These are phyloP conservation scores for Prunus mongolica DNA, from an alignment of 306 rosid genomes.

Conservation along the genomic window DNA sequence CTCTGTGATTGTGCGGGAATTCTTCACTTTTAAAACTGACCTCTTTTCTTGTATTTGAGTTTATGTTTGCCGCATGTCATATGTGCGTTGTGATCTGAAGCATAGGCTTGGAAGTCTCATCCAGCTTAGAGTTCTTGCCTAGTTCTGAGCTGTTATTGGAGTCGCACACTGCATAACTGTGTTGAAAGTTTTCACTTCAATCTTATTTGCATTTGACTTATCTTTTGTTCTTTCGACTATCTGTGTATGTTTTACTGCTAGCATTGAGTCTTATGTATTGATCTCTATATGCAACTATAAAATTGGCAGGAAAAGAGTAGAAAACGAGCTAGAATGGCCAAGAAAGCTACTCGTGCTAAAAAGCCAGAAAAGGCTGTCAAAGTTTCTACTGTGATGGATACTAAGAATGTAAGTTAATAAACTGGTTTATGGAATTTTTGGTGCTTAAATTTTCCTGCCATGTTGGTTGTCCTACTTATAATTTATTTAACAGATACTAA, in stretches of 20 bases:
- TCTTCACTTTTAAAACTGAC: neutral
- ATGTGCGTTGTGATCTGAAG: neutral
- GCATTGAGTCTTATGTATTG: neutral
- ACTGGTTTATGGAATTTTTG: neutral
- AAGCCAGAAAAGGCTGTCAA: neutral
- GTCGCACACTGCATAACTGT: neutral
- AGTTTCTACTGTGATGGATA: neutral
- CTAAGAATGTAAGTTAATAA: neutral
- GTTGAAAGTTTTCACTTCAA: neutral
- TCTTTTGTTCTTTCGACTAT: neutral
- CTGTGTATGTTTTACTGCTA: neutral
- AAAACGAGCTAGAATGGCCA: conserved; percentile 8
- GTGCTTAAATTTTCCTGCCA: neutral
- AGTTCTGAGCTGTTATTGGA: neutral
- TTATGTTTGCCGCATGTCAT: neutral
- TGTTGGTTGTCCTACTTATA: neutral
- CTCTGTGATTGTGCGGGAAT: neutral
- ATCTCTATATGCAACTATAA: neutral
- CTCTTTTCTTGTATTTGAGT: neutral
- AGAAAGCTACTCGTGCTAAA: conserved; percentile 1
- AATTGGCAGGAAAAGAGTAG: conserved; percentile 14
- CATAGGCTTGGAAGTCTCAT: neutral
- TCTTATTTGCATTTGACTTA: neutral
- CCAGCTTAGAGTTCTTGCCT: neutral
- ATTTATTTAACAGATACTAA: neutral